Percentiles rank a stretch among this genome's conserved stretches.
Evolutionary conservation across 2,329 filamentous ascomycete species (phyloP).

Genomic region (Diaporthe ilicicola): DNA sequence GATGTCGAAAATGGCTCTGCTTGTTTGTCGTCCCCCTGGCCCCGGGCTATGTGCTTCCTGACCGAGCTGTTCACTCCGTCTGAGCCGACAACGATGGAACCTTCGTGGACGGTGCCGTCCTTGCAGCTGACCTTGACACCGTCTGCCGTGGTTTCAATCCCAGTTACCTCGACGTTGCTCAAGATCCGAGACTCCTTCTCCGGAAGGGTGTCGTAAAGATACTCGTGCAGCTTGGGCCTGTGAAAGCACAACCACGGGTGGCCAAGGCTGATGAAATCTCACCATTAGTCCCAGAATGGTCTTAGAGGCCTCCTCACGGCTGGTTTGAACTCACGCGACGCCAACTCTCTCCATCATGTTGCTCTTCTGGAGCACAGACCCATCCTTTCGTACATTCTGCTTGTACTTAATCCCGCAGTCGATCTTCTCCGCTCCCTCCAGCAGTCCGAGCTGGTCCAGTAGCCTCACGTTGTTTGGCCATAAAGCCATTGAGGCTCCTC

Average conservation of each 20-base stretch:
- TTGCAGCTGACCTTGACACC: slow-evolving; percentile 35
- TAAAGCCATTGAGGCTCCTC: slow-evolving; percentile 37
- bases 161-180: slow-evolving; percentile 34
- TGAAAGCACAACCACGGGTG: slow-evolving; percentile 38
- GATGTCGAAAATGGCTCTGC: slow-evolving; percentile 32
- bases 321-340: slow-evolving; percentile 22
- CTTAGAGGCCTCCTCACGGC: background rate
- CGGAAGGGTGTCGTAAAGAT: slow-evolving; percentile 37
- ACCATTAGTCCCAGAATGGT: background rate
- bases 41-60: slow-evolving; percentile 34
- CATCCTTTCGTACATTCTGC: slow-evolving; percentile 34
- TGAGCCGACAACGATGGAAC: slow-evolving; percentile 39
- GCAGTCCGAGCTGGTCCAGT: slow-evolving; percentile 41
- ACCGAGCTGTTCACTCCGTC: slow-evolving; percentile 40
- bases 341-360: slow-evolving; percentile 36
- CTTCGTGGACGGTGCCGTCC: slow-evolving; percentile 37
- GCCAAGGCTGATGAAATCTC: slow-evolving; percentile 34
- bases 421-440: slow-evolving; percentile 35
- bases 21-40: slow-evolving; percentile 19
- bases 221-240: slow-evolving; percentile 33
- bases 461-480: slow-evolving; percentile 40
- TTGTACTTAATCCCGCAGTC: slow-evolving; percentile 34
- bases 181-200: slow-evolving; percentile 33
- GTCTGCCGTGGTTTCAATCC: slow-evolving; percentile 32
- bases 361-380: slow-evolving; percentile 32